A percentile compares a stretch with the other conserved stretches of the same genome.
Evolutionary conservation across 176 grass and related monocot genomes (phyloP).

Genomic region (Sorghum bicolor): DNA sequence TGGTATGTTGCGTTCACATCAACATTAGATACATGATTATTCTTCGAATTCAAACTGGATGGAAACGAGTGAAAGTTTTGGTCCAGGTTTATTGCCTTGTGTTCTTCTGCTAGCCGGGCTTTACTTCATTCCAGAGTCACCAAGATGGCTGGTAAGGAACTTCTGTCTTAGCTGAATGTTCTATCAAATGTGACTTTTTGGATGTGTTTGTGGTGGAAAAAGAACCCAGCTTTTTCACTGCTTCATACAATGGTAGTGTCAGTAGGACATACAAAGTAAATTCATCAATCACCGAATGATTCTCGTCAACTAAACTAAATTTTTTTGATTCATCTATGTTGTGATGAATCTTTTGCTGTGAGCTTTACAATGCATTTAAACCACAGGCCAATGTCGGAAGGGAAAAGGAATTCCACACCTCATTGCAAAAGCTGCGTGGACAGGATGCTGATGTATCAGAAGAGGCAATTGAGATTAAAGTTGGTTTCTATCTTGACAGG

Average conservation of each 20-base stretch:
- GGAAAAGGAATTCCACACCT: slow-evolving; percentile 53
- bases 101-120: slow-evolving; percentile 49
- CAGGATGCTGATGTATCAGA: slow-evolving; percentile 46
- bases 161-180: neutral
- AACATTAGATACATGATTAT: slow-evolving; percentile 24
- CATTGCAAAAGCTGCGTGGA: slow-evolving; percentile 63
- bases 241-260: neutral
- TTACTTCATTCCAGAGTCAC: slow-evolving; percentile 75
- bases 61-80: neutral
- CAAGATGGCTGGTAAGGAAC: slow-evolving; percentile 75
- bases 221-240: neutral
- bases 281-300: neutral
- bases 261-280: neutral
- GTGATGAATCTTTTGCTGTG: neutral
- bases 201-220: neutral
- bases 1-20: slow-evolving; percentile 39
- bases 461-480: slow-evolving; percentile 74
- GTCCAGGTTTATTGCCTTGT: slow-evolving; percentile 61
- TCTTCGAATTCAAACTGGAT: neutral
- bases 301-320: slow-evolving; percentile 3
- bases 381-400: slow-evolving; percentile 58
- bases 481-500: slow-evolving; percentile 15
- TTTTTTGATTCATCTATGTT: neutral
- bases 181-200: neutral
- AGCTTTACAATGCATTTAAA: slow-evolving; percentile 2